Evolutionary conservation across 306 rosid genomes (phyloP), one percentile per base, ranked within the genome.

Genomic region (Vigna angularis): DNA sequence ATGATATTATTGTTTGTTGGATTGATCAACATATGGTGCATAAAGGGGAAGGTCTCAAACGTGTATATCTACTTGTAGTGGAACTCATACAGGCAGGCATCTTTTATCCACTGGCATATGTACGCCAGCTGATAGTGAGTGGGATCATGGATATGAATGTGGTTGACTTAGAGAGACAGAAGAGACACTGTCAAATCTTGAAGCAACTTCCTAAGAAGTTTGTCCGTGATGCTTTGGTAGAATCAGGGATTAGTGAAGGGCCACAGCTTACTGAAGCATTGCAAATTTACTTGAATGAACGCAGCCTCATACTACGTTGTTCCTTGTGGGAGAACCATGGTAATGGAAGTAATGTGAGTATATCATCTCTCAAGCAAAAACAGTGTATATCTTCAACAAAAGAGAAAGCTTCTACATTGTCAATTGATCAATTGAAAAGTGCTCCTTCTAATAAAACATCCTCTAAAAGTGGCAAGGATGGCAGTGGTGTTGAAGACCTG

Each of bases 1-100:
- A 95, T 72, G 98, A 93, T 88, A 88, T 91, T 76, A 67, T 95
- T 69, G 98, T 93, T 28, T 91, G 98, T 87, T 95, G 99, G 99
- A 91, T 95, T 85, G 99, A 95, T 88, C 99, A 95, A 78, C 98
- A 95, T 90, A 90, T 83, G 49, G 89, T 91, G 74, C 89, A 81
- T 55, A 88, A 90, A 83, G 90, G 96, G 75, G 96, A 89, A 86
- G 99, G 97, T 75, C 85, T 81, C 81, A 88, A 91, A 70, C 90
- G 96, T 53, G 82, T 93, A 24, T 88, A 93, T 78, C 89, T 93
- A 62, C 90, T 95, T 73, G 78, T 95, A n/a, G 86, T 85, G 65
- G 98, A 95, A 82, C 91, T 95, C 58, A 83, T 93, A 65, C 84
- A 77, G 7, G 94, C 89, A 57, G 99, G 99, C 32, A 89, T 93